phyloP scores from a whole-genome alignment of 257 asterid genomes.

The Salvia splendens region DNA sequence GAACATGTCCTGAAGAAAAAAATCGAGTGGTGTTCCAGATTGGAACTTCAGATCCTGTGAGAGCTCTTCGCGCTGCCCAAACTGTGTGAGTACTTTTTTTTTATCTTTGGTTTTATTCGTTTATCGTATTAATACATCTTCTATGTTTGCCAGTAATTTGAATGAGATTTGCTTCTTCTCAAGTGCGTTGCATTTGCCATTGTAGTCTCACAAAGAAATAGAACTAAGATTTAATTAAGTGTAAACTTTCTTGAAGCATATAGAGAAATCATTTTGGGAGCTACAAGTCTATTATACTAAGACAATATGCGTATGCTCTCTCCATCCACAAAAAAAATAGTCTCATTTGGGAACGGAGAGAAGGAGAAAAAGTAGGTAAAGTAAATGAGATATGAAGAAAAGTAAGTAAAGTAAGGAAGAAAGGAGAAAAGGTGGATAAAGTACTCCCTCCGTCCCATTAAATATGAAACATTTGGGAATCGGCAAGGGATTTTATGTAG shows the following conservation, averaged over 20 bases:
- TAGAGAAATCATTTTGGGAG: background rate
- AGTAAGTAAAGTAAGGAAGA: too few relatives aligned
- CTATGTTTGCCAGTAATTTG: too few relatives aligned
- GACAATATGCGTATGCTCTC: background rate
- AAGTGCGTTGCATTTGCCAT: background rate
- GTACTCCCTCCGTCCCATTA: too few relatives aligned
- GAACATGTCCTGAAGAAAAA: slow-evolving; percentile 83
- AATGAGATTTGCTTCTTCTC: slow-evolving; percentile 14
- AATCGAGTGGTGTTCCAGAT: slow-evolving; percentile 78
- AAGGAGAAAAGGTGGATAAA: too few relatives aligned
- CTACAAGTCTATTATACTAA: background rate
- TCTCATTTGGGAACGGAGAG: too few relatives aligned
- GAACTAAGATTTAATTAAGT: background rate
- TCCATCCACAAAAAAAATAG: too few relatives aligned
- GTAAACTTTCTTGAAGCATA: slow-evolving; percentile 1
- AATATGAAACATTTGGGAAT: too few relatives aligned
- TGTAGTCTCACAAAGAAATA: slow-evolving; percentile 1
- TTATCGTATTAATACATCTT: slow-evolving; percentile 11
- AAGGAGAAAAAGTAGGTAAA: too few relatives aligned
- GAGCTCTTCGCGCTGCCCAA: slow-evolving; percentile 90
- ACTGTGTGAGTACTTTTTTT: slow-evolving; percentile 54
- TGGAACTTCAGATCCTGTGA: slow-evolving; percentile 90
- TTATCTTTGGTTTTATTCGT: slow-evolving; percentile 6
- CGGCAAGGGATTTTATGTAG: too few relatives aligned
- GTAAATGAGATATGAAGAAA: too few relatives aligned